Conservation (phyloP, 352 stramenopile genomes). For the Phytophthora aleatoria region DNA sequence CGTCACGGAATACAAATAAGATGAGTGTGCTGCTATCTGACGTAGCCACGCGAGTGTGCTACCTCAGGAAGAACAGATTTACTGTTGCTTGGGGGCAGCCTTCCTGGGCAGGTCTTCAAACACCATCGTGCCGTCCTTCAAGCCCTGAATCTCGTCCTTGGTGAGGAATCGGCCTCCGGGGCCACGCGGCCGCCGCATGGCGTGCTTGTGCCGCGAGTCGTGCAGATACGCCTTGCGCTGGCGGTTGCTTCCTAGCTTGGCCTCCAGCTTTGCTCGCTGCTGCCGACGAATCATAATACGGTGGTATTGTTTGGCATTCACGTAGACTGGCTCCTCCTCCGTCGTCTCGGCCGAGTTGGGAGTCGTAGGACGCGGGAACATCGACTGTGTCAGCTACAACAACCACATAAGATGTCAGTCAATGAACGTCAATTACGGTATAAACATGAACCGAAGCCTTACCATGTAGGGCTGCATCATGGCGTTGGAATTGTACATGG, state of each 20-base stretch:
- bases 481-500: conserved; percentile 78
- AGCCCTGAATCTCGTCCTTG: conserved; percentile 81
- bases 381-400: conserved; percentile 57
- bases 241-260: conserved; percentile 75
- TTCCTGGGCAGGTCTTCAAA: conserved; percentile 72
- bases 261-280: conserved; percentile 86
- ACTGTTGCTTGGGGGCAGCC: conserved; percentile 42
- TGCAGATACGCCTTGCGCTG: conserved; percentile 90
- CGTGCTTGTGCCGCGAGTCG: conserved; percentile 88
- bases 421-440: not conserved
- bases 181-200: conserved; percentile 83
- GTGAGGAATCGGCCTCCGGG: conserved; percentile 87
- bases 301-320: conserved; percentile 92
- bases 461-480: conserved; percentile 91
- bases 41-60: conserved; percentile 5
- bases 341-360: conserved; percentile 52
- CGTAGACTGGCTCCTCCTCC: conserved; percentile 89
- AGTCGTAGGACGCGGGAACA: conserved; percentile 69
- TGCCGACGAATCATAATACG: conserved; percentile 91
- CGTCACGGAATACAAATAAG: conserved; percentile 43
- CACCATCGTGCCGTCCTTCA: conserved; percentile 76
- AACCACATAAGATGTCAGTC: not conserved
- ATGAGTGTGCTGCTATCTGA: conserved; percentile 23
- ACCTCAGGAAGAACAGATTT: conserved; percentile 7
- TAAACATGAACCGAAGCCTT: not conserved